A percentile compares a stretch with the other conserved stretches of the same genome.
phyloP scores from a whole-genome alignment of 106 monocot species.

The Phalaenopsis equestris region DNA sequence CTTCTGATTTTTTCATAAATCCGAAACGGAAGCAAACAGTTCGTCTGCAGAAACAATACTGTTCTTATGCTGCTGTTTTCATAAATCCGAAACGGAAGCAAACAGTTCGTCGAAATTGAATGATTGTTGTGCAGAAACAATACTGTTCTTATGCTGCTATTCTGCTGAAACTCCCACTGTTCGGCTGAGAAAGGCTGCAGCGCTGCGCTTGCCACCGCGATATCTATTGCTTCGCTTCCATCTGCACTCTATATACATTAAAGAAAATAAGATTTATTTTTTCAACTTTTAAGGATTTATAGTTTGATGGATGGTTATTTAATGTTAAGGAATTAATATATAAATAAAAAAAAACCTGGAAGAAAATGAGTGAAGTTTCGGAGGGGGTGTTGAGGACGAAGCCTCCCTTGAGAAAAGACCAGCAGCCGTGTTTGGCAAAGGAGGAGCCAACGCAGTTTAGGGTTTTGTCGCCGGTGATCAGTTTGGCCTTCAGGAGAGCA shows the following conservation, averaged over 20 bases:
- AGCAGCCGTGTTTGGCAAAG: conserved; percentile 53
- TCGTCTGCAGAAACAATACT: conserved; percentile 16
- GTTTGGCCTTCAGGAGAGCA: conserved; percentile 53
- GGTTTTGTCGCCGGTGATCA: conserved; percentile 40
- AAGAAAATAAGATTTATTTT: neutral
- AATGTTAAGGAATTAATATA: neutral
- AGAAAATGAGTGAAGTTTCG: conserved; percentile 50
- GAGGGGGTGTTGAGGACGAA: conserved; percentile 65
- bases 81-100: no score
- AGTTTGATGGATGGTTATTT: neutral
- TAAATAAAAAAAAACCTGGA: conserved; percentile 35
- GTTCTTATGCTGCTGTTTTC: conserved; percentile 47
- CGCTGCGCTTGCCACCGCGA: conserved; percentile 52
- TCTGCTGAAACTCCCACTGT: conserved; percentile 68
- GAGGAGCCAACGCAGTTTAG: conserved; percentile 69
- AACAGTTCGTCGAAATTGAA: neutral
- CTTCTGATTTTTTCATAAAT: conserved; percentile 23
- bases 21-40: no score
- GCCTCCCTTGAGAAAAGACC: conserved; percentile 93
- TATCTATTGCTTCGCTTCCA: conserved; percentile 15
- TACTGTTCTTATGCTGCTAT: conserved; percentile 61
- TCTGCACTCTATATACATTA: conserved; percentile 10
- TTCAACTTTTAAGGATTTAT: neutral
- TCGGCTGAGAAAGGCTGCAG: conserved; percentile 75
- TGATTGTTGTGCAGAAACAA: neutral